Base-by-base conservation (phyloP, 106 monocot genomes). In the Dendrobium nobile region DNA sequence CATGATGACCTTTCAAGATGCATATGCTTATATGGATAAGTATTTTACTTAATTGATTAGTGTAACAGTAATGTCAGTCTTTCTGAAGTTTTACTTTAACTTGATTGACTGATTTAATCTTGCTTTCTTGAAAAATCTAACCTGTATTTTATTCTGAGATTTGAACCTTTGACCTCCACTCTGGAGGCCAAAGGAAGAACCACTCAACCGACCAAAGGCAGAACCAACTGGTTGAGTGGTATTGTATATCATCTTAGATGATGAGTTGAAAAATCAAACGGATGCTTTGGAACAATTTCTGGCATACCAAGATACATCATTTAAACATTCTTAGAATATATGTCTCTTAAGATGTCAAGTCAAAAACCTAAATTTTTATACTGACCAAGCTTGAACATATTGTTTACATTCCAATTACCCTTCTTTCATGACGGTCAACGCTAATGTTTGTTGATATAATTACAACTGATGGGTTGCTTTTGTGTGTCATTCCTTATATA, bases 351-450 rank as follows among this genome's bases (percentile, higher is more conserved):
- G 22, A 7, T n/a, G 61, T 22, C 51, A 13, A 22, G n/a, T n/a
- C 22, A 2, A 22, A 61, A 61, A 4, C n/a, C 20, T 61, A 61
- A 61, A 61, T 22, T n/a, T 61, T 61, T 61, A 20, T 61, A 8
- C 7, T 61, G 61, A 61, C n/a, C 20, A 61, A 22, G 22, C n/a
- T 61, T 22, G 4, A 61, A 10, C 22, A 61, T n/a, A 13, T 51
- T 51, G 13, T 9, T 45, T 56, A 3, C 56, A 56, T n/a, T n/a
- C 22, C 61, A 61, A 22, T 22, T 22, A 1, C 22, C 22, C n/a
- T 61, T 61, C 61, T 61, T 61, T 61, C 61, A 61, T n/a, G 61
- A n/a, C n/a, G 61, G n/a, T 51, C n/a, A 61, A 22, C n/a, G 61
- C 20, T 61, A 22, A 22, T 22, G 6, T 22, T 22, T 70, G 70